Percentiles rank a stretch among this genome's conserved stretches.
phyloP scores from a whole-genome alignment of 2,329 filamentous ascomycete species.

The Botryotinia convoluta region DNA sequence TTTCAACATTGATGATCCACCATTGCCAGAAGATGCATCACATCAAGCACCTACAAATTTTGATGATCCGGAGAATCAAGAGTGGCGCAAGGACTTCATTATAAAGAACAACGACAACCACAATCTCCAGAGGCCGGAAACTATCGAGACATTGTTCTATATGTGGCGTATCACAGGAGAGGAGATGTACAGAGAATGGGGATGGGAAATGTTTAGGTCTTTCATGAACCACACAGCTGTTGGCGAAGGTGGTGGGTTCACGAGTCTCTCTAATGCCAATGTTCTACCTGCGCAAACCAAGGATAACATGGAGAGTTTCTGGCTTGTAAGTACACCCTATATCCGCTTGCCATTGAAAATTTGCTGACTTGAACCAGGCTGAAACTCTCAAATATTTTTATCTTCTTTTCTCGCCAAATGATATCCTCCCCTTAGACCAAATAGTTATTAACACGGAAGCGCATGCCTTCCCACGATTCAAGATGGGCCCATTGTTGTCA shows the following conservation, averaged over 20 bases:
- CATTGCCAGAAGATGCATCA: slow-evolving; percentile 57
- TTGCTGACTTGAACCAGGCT: slow-evolving; percentile 53
- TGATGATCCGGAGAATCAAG: slow-evolving; percentile 51
- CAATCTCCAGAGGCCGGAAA: slow-evolving; percentile 94
- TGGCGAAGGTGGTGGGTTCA: slow-evolving; percentile 75
- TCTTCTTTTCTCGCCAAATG: slow-evolving; percentile 81
- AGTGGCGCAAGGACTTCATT: slow-evolving; percentile 75
- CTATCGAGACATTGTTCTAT: slow-evolving; percentile 93
- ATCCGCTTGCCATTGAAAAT: neutral
- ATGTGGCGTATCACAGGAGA: slow-evolving; percentile 99
- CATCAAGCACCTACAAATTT: slow-evolving; percentile 50
- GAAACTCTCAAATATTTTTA: slow-evolving; percentile 99
- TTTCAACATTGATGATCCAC: slow-evolving; percentile 73
- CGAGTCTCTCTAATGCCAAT: slow-evolving; percentile 74
- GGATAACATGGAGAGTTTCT: slow-evolving; percentile 99
- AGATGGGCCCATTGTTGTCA: slow-evolving; percentile 71
- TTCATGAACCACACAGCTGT: slow-evolving; percentile 86
- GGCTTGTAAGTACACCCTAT: slow-evolving; percentile 65
- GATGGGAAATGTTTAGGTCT: slow-evolving; percentile 96
- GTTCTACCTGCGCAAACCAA: slow-evolving; percentile 63
- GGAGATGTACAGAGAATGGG: slow-evolving; percentile 86
- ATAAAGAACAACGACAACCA: slow-evolving; percentile 83
- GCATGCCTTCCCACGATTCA: slow-evolving; percentile 84
- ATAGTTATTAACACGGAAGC: slow-evolving; percentile 96
- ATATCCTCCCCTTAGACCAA: slow-evolving; percentile 79